Evolutionary conservation across 176 grass and related monocot genomes (phyloP).

Genomic region (Tuctoria greenei): DNA sequence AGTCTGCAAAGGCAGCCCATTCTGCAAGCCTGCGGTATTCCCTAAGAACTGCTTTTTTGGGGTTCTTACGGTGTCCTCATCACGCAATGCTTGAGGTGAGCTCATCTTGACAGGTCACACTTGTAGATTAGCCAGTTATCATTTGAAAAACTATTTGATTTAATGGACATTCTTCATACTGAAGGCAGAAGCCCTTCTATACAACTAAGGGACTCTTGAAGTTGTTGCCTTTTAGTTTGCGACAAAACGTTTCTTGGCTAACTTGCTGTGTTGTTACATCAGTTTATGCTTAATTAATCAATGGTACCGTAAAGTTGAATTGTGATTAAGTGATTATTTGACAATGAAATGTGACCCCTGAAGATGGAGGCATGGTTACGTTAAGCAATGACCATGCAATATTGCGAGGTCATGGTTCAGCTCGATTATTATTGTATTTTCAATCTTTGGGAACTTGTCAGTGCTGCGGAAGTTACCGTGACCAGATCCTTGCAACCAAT

Average conservation of each 20-base stretch:
- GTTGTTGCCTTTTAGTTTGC: slow-evolving; percentile 15
- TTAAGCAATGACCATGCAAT: slow-evolving; percentile 13
- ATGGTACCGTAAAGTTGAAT: slow-evolving; percentile 3
- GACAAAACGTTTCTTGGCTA: slow-evolving; percentile 11
- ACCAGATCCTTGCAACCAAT: neutral
- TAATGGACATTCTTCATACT: slow-evolving; percentile 14
- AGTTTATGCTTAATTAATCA: neutral
- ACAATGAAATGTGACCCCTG: neutral
- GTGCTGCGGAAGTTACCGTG: neutral
- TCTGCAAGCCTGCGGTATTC: slow-evolving; percentile 75
- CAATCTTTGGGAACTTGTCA: slow-evolving; percentile 10
- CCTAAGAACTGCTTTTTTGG: slow-evolving; percentile 70
- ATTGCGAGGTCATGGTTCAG: neutral
- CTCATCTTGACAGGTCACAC: slow-evolving; percentile 4
- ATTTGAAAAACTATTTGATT: slow-evolving; percentile 18
- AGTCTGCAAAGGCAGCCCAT: slow-evolving; percentile 59
- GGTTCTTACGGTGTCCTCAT: slow-evolving; percentile 77
- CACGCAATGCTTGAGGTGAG: slow-evolving; percentile 76
- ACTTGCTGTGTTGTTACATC: neutral
- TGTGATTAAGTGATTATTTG: neutral
- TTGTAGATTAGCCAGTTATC: slow-evolving; percentile 16
- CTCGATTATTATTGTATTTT: neutral
- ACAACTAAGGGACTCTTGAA: slow-evolving; percentile 1
- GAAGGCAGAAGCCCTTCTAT: neutral
- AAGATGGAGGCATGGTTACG: slow-evolving; percentile 1